Conservation (phyloP, 2,329 filamentous ascomycete genomes). For the Emydomyces testavorans region DNA sequence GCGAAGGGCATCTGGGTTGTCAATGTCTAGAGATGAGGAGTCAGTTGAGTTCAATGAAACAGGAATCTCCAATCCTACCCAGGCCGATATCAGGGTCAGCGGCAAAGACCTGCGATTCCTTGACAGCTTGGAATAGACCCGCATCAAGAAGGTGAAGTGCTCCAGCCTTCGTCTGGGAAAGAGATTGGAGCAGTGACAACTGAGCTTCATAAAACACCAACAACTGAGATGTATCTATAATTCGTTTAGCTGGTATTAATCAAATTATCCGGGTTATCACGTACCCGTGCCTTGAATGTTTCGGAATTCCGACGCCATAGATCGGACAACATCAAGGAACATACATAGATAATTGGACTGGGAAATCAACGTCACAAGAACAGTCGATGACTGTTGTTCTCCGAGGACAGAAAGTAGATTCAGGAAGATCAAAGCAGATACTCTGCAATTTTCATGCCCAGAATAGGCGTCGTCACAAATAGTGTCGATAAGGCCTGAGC, state of each 20-base stretch:
- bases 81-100: slow-evolving; percentile 88
- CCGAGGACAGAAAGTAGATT: slow-evolving; percentile 64
- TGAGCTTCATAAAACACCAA: slow-evolving; percentile 59
- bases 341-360: slow-evolving; percentile 84
- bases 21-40: slow-evolving; percentile 40
- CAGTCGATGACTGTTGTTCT: slow-evolving; percentile 56
- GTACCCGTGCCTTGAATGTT: slow-evolving; percentile 47
- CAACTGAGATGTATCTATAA: slow-evolving; percentile 43
- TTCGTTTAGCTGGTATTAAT: background rate
- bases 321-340: slow-evolving; percentile 74
- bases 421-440: slow-evolving; percentile 76
- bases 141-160: slow-evolving; percentile 80
- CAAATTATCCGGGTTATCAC: slow-evolving; percentile 17
- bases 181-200: slow-evolving; percentile 68
- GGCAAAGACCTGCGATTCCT: slow-evolving; percentile 71
- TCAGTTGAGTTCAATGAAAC: slow-evolving; percentile 7
- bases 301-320: slow-evolving; percentile 61
- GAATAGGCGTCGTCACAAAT: slow-evolving; percentile 89
- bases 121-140: slow-evolving; percentile 71
- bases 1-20: slow-evolving; percentile 57
- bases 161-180: slow-evolving; percentile 73
- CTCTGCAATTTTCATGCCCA: slow-evolving; percentile 68
- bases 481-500: slow-evolving; percentile 70
- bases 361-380: slow-evolving; percentile 67
- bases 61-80: slow-evolving; percentile 32